phyloP scores from a whole-genome alignment of 306 rosid species.

The Potentilla sterilis region DNA sequence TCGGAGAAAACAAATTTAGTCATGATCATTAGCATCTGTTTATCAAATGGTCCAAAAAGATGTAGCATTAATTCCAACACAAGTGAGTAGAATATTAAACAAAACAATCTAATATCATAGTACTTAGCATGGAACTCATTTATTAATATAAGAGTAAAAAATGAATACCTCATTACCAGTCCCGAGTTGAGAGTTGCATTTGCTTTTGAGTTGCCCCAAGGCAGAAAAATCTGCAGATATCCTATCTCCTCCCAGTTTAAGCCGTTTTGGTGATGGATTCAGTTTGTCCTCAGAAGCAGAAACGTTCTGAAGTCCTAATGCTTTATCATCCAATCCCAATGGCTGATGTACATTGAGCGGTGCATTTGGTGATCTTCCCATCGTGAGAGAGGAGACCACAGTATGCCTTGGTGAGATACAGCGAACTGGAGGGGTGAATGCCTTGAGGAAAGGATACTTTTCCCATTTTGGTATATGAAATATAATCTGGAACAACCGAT shows the following conservation, averaged over 20 bases:
- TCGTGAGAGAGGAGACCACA: slow-evolving; percentile 50
- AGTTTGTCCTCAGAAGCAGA: slow-evolving; percentile 46
- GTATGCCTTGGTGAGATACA: slow-evolving; percentile 80
- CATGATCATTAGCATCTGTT: not conserved
- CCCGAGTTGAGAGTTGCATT: slow-evolving; percentile 61
- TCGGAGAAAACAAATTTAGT: not conserved
- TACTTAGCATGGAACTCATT: not conserved
- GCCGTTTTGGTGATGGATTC: slow-evolving; percentile 54
- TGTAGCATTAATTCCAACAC: not conserved
- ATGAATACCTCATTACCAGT: slow-evolving; percentile 54
- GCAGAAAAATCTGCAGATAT: slow-evolving; percentile 39
- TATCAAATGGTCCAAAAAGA: not conserved
- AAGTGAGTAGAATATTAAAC: not conserved
- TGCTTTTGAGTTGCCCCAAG: slow-evolving; percentile 57
- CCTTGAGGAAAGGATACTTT: slow-evolving; percentile 65
- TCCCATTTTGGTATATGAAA: slow-evolving; percentile 57
- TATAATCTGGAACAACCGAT: slow-evolving; percentile 69
- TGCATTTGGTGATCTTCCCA: slow-evolving; percentile 63
- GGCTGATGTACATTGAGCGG: slow-evolving; percentile 41
- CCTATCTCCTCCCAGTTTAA: slow-evolving; percentile 64
- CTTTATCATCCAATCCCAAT: slow-evolving; percentile 43
- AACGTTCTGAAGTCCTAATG: slow-evolving; percentile 41
- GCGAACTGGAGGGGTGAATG: slow-evolving; percentile 68
- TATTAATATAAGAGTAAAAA: not conserved
- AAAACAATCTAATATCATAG: not conserved